These are phyloP conservation scores for Isoetes engelmannii DNA, from an alignment of 83 land plant species.

Conservation along the genomic window DNA sequence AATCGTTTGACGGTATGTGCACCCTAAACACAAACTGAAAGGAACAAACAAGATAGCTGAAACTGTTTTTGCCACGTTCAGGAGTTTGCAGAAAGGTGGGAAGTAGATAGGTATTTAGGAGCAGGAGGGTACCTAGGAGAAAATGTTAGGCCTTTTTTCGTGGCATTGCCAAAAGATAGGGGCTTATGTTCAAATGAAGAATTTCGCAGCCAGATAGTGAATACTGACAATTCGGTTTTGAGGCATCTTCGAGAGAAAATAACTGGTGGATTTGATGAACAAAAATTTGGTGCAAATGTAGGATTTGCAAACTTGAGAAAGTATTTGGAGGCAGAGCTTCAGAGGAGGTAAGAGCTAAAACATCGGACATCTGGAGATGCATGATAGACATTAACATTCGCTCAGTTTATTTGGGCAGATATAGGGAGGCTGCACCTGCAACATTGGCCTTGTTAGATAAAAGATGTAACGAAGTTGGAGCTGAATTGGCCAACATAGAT, in stretches of 20 bases:
- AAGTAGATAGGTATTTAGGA: constrained; percentile 85
- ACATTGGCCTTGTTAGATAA: constrained; percentile 79
- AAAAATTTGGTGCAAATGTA: constrained; percentile 54
- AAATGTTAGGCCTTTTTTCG: constrained; percentile 73
- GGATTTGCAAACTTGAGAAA: constrained; percentile 66
- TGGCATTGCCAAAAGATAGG: constrained; percentile 87
- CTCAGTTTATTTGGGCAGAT: constrained; percentile 24
- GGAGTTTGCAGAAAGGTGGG: constrained; percentile 95
- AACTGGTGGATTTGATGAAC: constrained; percentile 88
- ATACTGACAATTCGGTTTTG: constrained; percentile 61
- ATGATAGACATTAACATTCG: too few relatives aligned
- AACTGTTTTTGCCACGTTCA: constrained; percentile 15
- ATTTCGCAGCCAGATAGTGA: constrained; percentile 75
- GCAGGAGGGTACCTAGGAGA: constrained; percentile 96
- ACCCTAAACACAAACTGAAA: background rate
- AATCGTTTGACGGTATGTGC: constrained; percentile 73
- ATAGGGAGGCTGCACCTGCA: constrained; percentile 93
- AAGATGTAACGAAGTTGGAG: constrained; percentile 64
- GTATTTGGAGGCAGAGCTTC: constrained; percentile 77
- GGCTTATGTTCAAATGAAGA: constrained; percentile 71
- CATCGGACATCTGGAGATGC: too few relatives aligned
- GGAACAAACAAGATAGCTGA: too few relatives aligned
- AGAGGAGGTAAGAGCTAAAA: constrained; percentile 40
- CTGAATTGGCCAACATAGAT: constrained; percentile 53
- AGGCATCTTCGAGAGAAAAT: constrained; percentile 61